These are phyloP conservation scores for Septoria petroselini DNA, from an alignment of 2,329 filamentous ascomycete genomes.

Conservation along the genomic window DNA sequence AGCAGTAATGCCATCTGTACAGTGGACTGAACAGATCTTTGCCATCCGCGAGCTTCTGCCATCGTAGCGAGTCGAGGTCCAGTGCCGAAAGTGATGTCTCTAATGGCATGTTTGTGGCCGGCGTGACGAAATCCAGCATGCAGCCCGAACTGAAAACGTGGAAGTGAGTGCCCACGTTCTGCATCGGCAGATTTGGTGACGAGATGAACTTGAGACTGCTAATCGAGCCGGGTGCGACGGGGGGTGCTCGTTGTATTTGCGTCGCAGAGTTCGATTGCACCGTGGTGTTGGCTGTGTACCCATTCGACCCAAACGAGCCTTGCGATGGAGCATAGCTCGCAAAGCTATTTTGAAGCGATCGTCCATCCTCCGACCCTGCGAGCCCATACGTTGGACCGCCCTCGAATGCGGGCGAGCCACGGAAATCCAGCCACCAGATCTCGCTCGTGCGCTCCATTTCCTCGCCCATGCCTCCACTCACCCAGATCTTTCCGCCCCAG, in stretches of 20 bases:
- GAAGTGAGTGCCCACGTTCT: slow-evolving; percentile 89
- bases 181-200: slow-evolving; percentile 78
- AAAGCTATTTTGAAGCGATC: slow-evolving; percentile 36
- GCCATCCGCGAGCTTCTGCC: slow-evolving; percentile 93
- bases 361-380: slow-evolving; percentile 35
- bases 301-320: slow-evolving; percentile 42
- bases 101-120: slow-evolving; percentile 78
- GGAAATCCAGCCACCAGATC: slow-evolving; percentile 95
- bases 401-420: slow-evolving; percentile 77
- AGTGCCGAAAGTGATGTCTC: slow-evolving; percentile 89
- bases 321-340: slow-evolving; percentile 24
- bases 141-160: slow-evolving; percentile 92
- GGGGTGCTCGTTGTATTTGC: slow-evolving; percentile 46
- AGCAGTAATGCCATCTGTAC: slow-evolving; percentile 99
- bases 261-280: slow-evolving; percentile 54
- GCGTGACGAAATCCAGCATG: slow-evolving; percentile 89
- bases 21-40: slow-evolving; percentile 86
- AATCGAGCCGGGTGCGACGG: slow-evolving; percentile 75
- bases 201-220: slow-evolving; percentile 87
- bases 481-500: slow-evolving; percentile 89
- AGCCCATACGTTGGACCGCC: slow-evolving; percentile 35
- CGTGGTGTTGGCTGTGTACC: slow-evolving; percentile 71
- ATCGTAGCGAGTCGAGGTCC: slow-evolving; percentile 80
- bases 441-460: slow-evolving; percentile 97
- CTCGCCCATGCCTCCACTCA: slow-evolving; percentile 89